Evolutionary conservation across 2,329 filamentous ascomycete species (phyloP), one percentile per base, ranked within the genome.

Genomic region (Xylariales sp.): DNA sequence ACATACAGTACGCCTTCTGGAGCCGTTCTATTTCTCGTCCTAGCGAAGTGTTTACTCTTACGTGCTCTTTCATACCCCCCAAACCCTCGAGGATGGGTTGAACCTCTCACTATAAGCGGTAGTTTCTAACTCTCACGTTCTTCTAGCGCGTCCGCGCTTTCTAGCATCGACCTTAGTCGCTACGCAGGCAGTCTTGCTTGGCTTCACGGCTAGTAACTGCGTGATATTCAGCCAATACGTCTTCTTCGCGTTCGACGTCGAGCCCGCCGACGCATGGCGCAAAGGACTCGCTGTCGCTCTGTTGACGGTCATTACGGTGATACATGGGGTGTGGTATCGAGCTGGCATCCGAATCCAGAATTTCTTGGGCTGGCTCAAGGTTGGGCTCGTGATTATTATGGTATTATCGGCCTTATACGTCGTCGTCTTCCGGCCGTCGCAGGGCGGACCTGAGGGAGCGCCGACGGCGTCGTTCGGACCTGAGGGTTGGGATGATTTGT

Each of bases 171-270:
- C 87, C 0, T 75, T 92, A 16, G 81, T 92, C 12, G 89, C 89
- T 0, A 83, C 89, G 1, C 86, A 91, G 62, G 88, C 87, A 0
- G 84, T 92, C 0, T 75, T 91, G 0, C 79, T 92, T 0, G 88
- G 89, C 0, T 91, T 92, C 64, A 91, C 90, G 0, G 89, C 89
- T 0, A 90, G 87, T 73, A 92, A 92, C 74, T 91, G 89, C 75
- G 87, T 93, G 60, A 85, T 92, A 0, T 91, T 91, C 71, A 88
- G 87, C 60, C 87, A 90, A 69, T 91, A 92, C 68, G 81, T 85
- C 0, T 79, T 90, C 0, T 91, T 90, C 71, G 88, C 88, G 0
- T 78, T 88, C 14, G 84, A 83, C 2, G 72, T 84, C 4, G 78
- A 86, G 43, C 82, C 85, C 0, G 83, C 81, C 0, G 86, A 87